These are phyloP conservation scores for Ciborinia camelliae DNA, from an alignment of 2,329 filamentous ascomycete species.

Conservation along the genomic window DNA sequence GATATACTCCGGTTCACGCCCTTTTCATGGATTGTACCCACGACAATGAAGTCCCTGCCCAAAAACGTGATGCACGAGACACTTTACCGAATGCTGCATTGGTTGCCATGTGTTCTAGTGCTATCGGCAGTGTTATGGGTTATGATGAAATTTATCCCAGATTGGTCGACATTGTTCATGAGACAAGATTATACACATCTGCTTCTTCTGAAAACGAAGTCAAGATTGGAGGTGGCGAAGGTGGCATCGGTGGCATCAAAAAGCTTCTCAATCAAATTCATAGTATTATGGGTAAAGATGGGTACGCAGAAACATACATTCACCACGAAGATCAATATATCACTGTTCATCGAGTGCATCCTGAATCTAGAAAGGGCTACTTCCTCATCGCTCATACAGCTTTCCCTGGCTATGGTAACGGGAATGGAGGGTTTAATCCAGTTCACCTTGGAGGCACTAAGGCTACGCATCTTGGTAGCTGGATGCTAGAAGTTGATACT, in stretches of 20 bases:
- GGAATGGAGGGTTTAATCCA: constrained; percentile 74
- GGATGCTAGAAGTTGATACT: constrained; percentile 87
- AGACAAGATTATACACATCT: constrained; percentile 79
- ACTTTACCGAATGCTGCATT: constrained; percentile 91
- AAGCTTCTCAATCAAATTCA: constrained; percentile 94
- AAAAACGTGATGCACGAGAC: constrained; percentile 91
- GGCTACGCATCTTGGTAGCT: constrained; percentile 81
- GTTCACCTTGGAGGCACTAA: constrained; percentile 81
- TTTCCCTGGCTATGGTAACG: constrained; percentile 84
- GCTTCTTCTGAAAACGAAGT: constrained; percentile 64
- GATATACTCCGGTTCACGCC: constrained; percentile 84
- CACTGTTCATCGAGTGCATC: constrained; percentile 92
- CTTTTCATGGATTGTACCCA: constrained; percentile 99
- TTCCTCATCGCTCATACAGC: constrained; percentile 96
- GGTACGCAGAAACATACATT: constrained; percentile 92
- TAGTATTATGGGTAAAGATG: constrained; percentile 90
- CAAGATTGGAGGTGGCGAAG: constrained; percentile 65
- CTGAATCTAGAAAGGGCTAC: constrained; percentile 85
- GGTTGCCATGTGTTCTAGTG: constrained; percentile 92
- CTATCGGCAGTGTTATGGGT: constrained; percentile 93
- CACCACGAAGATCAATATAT: constrained; percentile 96
- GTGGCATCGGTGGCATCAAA: constrained; percentile 86
- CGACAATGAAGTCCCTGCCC: constrained; percentile 93
- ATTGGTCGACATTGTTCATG: constrained; percentile 87
- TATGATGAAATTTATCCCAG: constrained; percentile 96